Evolutionary conservation across 1,284 basidiomycete genomes (phyloP).

Genomic region (Pseudozyma tsukubaensis): DNA sequence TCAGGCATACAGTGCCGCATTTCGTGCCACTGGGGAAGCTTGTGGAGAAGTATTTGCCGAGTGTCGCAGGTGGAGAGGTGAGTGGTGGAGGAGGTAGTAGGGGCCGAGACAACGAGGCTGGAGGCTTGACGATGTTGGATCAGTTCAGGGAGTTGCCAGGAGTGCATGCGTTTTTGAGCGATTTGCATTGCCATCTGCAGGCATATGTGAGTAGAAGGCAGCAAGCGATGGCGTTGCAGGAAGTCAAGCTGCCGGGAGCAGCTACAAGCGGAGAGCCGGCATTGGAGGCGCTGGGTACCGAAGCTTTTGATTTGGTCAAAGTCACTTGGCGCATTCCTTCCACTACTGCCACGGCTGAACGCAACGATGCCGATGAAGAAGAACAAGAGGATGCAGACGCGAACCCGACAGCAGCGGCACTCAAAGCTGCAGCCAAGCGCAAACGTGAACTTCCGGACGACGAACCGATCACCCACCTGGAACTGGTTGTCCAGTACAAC

Average conservation of each 20-base stretch:
- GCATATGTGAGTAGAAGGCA: constrained; percentile 51
- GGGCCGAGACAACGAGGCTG: constrained; percentile 34
- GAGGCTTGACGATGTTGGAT: constrained; percentile 41
- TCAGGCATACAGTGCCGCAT: constrained; percentile 57
- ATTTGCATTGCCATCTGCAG: constrained; percentile 51
- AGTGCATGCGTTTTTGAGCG: constrained; percentile 45
- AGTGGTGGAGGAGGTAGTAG: constrained; percentile 29
- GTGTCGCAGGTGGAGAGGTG: constrained; percentile 23
- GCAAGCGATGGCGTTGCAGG: constrained; percentile 42
- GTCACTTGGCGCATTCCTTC: constrained; percentile 48
- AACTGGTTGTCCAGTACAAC: constrained; percentile 38
- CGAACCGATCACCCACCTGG: constrained; percentile 24
- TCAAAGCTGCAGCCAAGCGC: constrained; percentile 23
- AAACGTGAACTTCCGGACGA: constrained; percentile 27
- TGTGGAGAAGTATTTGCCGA: constrained; percentile 45
- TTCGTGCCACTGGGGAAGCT: constrained; percentile 49
- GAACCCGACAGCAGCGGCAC: constrained; percentile 20
- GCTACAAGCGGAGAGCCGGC: neutral
- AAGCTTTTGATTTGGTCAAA: constrained; percentile 47
- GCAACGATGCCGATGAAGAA: neutral
- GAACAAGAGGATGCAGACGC: constrained; percentile 8
- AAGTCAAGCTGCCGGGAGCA: constrained; percentile 19
- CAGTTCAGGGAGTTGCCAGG: constrained; percentile 42
- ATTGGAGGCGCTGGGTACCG: constrained; percentile 39
- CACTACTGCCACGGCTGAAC: neutral